A percentile compares a stretch with the other conserved stretches of the same genome.
Conservation (phyloP, 495 filamentous ascomycete genomes). For the Penicillium ucsense region DNA sequence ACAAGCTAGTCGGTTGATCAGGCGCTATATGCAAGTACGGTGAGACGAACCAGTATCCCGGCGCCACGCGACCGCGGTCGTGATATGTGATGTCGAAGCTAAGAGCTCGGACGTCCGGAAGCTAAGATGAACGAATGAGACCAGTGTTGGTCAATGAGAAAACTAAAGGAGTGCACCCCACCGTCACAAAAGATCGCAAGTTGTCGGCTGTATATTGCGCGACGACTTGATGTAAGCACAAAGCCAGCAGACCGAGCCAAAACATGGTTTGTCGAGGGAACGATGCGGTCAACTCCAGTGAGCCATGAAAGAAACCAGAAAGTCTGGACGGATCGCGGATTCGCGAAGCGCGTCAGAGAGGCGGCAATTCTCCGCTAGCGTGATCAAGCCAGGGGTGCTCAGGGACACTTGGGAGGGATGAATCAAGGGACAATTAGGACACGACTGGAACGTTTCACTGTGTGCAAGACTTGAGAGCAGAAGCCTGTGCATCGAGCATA, state of each 20-base stretch:
- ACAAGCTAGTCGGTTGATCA: slow-evolving; percentile 15
- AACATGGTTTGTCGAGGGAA: slow-evolving; percentile 12
- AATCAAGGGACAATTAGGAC: no score
- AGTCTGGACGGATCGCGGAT: not conserved
- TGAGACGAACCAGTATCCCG: slow-evolving; percentile 30
- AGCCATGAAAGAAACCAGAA: slow-evolving; percentile 6
- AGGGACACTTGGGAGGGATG: no score
- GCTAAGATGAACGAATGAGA: slow-evolving; percentile 1
- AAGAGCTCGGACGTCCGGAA: slow-evolving; percentile 20
- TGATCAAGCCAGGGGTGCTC: no score
- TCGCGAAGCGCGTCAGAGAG: no score
- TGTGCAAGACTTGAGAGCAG: no score
- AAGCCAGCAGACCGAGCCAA: slow-evolving; percentile 7
- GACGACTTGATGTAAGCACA: slow-evolving; percentile 7
- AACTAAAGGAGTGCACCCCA: not conserved
- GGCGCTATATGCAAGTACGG: slow-evolving; percentile 21
- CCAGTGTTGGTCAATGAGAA: no score
- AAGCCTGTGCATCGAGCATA: no score
- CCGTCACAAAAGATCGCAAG: slow-evolving; percentile 15
- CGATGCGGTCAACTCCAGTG: slow-evolving; percentile 4
- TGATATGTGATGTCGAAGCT: slow-evolving; percentile 22
- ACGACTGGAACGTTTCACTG: no score
- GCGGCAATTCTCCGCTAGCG: no score
- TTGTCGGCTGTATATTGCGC: slow-evolving; percentile 13
- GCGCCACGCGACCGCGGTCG: slow-evolving; percentile 15